These are phyloP conservation scores for Hericium rajendrae DNA, from an alignment of 768 basidiomycete genomes.

Conservation along the genomic window DNA sequence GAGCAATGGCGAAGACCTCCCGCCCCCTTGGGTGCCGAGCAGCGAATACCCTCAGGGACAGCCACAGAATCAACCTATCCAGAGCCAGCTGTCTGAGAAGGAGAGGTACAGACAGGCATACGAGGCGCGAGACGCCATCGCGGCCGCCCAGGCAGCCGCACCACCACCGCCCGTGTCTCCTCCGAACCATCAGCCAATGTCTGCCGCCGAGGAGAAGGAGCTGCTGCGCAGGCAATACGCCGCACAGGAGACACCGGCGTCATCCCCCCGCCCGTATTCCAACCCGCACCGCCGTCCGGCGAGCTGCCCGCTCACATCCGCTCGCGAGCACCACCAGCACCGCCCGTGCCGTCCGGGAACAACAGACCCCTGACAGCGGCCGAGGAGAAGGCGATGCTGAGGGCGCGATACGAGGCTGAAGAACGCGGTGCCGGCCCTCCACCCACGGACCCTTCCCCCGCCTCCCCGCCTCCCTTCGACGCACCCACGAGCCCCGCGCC, in stretches of 20 bases:
- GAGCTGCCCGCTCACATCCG: conserved; percentile 19
- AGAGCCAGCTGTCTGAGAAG: conserved; percentile 45
- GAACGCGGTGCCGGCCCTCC: conserved; percentile 21
- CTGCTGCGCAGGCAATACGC: conserved; percentile 45
- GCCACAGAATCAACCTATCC: not conserved
- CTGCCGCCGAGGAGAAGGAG: conserved; percentile 44
- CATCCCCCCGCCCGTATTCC: conserved; percentile 20
- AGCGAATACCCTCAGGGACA: conserved; percentile 9
- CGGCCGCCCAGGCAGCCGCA: conserved; percentile 22
- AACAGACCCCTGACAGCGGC: conserved; percentile 47
- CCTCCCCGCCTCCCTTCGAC: not conserved
- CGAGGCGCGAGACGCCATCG: conserved; percentile 54
- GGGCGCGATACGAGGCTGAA: conserved; percentile 53
- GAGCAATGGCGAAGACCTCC: conserved; percentile 7
- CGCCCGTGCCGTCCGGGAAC: conserved; percentile 10
- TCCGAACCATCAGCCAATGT: conserved; percentile 2
- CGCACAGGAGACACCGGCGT: conserved; percentile 16
- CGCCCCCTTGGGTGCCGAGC: conserved; percentile 14
- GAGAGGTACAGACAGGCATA: conserved; percentile 54
- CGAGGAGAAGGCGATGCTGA: conserved; percentile 69
- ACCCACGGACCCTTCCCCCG: not conserved
- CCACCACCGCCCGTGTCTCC: not conserved
- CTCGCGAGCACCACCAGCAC: conserved; percentile 20
- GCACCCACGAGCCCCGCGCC: conserved; percentile 5
- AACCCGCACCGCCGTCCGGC: conserved; percentile 11